Conservation (phyloP, 306 rosid genomes). For the Quercus ilex region DNA sequence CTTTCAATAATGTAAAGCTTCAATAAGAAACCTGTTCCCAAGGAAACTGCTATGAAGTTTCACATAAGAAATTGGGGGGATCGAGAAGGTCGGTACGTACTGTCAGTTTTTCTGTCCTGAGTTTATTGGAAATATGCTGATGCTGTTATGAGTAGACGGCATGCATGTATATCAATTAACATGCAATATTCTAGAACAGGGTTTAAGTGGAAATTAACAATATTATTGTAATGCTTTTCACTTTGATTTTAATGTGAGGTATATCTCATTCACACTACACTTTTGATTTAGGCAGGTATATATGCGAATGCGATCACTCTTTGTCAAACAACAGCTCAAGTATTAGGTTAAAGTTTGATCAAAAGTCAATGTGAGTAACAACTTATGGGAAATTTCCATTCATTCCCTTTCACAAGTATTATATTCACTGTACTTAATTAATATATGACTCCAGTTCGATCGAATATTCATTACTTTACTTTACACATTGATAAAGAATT, state of each 20-base stretch:
- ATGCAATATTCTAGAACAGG: background rate
- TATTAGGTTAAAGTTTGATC: slow-evolving; percentile 24
- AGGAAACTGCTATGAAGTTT: background rate
- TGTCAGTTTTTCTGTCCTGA: background rate
- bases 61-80: background rate
- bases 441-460: background rate
- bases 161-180: background rate
- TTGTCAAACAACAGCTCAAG: slow-evolving; percentile 28
- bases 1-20: background rate
- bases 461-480: background rate
- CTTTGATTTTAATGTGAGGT: background rate
- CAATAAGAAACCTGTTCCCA: background rate
- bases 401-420: background rate
- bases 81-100: background rate
- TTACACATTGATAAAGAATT: background rate
- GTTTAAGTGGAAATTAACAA: background rate
- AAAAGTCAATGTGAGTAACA: slow-evolving; percentile 10
- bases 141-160: background rate
- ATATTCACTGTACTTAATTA: background rate
- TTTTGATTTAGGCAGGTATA: no score
- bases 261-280: background rate
- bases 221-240: slow-evolving; percentile 16
- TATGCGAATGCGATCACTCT: background rate
- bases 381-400: background rate
- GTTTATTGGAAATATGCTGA: background rate